These are phyloP conservation scores for Globisporangium alternatum DNA, from an alignment of 352 stramenopile genomes.

Conservation along the genomic window DNA sequence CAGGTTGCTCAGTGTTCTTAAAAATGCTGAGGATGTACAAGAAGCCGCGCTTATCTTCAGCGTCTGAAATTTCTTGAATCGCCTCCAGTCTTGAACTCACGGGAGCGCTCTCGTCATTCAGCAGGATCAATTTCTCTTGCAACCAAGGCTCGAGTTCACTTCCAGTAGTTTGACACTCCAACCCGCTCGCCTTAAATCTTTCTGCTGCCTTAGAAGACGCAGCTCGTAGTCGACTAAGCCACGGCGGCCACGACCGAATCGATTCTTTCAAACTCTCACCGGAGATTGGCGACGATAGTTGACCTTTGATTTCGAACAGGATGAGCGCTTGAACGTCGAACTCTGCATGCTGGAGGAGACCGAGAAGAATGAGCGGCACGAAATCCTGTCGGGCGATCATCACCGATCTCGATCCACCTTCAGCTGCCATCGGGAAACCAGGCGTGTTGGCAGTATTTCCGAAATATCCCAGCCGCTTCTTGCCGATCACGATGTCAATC, in stretches of 20 bases:
- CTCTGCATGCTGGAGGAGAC: constrained; percentile 42
- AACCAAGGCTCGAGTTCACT: constrained; percentile 18
- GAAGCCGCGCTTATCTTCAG: constrained; percentile 38
- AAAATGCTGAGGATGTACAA: constrained; percentile 63
- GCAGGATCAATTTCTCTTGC: constrained; percentile 49
- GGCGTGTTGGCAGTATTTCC: background rate
- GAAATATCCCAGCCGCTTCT: constrained; percentile 27
- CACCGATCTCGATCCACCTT: constrained; percentile 25
- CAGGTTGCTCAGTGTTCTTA: constrained; percentile 37
- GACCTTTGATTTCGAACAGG: constrained; percentile 49
- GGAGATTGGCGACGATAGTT: constrained; percentile 38
- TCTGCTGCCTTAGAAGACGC: constrained; percentile 25
- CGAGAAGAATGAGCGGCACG: constrained; percentile 52
- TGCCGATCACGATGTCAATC: constrained; percentile 62
- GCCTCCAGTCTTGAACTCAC: constrained; percentile 50
- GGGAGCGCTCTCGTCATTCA: constrained; percentile 50
- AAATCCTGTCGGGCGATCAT: constrained; percentile 56
- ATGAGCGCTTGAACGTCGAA: constrained; percentile 50
- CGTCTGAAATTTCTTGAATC: constrained; percentile 45
- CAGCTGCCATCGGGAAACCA: background rate
- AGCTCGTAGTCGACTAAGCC: constrained; percentile 50
- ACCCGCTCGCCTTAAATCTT: background rate
- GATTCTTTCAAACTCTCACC: constrained; percentile 59
- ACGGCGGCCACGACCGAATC: constrained; percentile 72
- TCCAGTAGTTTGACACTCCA: background rate